Evolutionary conservation across 208 protist species (phyloP).

Genomic region (Leishmania amazonensis): DNA sequence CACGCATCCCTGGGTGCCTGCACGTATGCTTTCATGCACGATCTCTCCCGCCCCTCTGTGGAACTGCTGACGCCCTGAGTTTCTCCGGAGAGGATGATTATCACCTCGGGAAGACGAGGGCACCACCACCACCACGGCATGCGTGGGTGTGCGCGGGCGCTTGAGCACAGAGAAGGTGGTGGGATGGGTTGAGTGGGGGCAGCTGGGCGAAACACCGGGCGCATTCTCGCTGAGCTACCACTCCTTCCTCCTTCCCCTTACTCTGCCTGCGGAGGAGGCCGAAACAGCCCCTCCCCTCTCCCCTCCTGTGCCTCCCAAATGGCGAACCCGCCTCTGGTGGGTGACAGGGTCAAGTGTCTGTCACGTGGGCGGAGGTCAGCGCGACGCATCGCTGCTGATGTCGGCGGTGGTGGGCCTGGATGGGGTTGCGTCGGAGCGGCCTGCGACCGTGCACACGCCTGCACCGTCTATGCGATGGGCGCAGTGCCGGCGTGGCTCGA

Average conservation of each 20-base stretch:
- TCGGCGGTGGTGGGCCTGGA: too few relatives aligned
- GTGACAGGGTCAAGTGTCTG: too few relatives aligned
- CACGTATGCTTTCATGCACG: neutral
- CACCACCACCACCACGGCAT: neutral
- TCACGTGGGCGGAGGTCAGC: too few relatives aligned
- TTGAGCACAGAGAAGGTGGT: neutral
- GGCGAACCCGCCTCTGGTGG: neutral
- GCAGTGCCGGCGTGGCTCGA: too few relatives aligned
- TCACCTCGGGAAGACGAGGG: neutral
- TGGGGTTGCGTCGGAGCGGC: too few relatives aligned
- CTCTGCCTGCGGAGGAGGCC: too few relatives aligned
- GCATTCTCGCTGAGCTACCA: neutral
- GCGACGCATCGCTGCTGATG: too few relatives aligned
- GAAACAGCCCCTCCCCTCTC: neutral
- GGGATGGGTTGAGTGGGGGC: neutral
- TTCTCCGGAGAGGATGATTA: neutral
- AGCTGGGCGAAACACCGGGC: neutral
- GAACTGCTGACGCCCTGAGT: neutral
- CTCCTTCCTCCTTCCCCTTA: neutral
- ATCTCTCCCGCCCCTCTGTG: neutral
- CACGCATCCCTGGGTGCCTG: neutral
- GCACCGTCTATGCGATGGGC: too few relatives aligned
- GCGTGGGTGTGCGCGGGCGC: neutral
- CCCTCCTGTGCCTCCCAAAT: too few relatives aligned
- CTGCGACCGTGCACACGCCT: too few relatives aligned